Base-by-base conservation (phyloP, 768 basidiomycete genomes). In the Naganishia randhawae region DNA sequence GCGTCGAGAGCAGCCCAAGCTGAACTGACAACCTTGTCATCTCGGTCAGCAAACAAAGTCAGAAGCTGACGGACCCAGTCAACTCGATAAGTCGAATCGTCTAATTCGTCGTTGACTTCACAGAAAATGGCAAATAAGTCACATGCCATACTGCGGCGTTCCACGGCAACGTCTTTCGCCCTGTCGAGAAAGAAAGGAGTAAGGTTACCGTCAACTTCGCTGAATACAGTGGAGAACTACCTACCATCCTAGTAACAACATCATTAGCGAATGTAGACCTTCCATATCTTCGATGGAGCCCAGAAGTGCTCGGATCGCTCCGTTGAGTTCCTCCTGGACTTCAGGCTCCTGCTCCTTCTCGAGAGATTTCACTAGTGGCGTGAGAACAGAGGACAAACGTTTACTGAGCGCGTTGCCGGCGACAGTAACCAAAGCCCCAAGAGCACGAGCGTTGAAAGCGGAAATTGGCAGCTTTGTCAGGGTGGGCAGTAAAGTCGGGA, bases 401-500 rank as follows among this genome's bases (percentile, higher is more conserved):
- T 86, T 86, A 81, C 89, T 96, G 63, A 98, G 82, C 0, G 96
- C 92, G 63, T 84, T 85, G 2, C 96, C 95, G 42, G 96, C 96
- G 13, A 98, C 96, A 0, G 90, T 89, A 16, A 98, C 92, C 42
- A 99, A 84, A 0, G 93, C 88, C 2, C 88, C 89, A 11, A 98
- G 82, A 1, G 95, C 96, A 6, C 88, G 87, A 19, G 90, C 91
- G 75, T 98, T 98, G 87, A 97, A 98, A 10, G 89, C 86, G 3
- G 93, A 87, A 86, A 98, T 95, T 0, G 94, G 96, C 8, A 85
- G 85, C 5, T 89, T 86, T 45, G 90, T 93, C 69, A 99, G 83
- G 0, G 93, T 95, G 0, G 94, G 96, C 67, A 99, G 91, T 66
- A 98, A 83, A 22, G 97, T 90, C 0, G 96, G 96, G 90, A 98